Conservation (phyloP, 805 yeast species). For the Saccharomycopsis javanensis region DNA sequence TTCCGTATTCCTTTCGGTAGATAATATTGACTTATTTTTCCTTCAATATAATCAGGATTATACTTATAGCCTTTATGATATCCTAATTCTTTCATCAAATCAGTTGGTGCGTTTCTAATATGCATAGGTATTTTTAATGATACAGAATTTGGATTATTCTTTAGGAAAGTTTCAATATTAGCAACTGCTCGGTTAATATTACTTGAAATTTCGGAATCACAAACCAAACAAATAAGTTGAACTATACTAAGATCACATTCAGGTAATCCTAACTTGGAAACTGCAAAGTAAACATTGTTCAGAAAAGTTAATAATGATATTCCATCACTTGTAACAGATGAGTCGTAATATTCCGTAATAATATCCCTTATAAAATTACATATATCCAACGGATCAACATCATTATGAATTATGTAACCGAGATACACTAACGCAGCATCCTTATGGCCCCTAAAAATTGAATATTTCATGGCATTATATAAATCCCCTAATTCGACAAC, state of each 20-base stretch:
- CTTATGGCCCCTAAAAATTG: conserved; percentile 78
- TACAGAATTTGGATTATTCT: conserved; percentile 15
- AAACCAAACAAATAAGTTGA: conserved; percentile 83
- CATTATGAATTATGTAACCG: conserved; percentile 80
- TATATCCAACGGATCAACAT: conserved; percentile 85
- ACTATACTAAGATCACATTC: conserved; percentile 87
- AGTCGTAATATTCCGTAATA: conserved; percentile 75
- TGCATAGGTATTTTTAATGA: conserved; percentile 49
- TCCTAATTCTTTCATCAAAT: conserved; percentile 79
- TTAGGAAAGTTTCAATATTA: conserved; percentile 20
- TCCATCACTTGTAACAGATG: conserved; percentile 60
- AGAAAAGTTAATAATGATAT: conserved; percentile 88
- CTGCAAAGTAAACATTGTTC: conserved; percentile 73
- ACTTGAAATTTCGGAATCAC: conserved; percentile 71
- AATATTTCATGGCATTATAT: conserved; percentile 87
- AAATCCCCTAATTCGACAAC: conserved; percentile 2
- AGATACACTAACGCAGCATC: conserved; percentile 86
- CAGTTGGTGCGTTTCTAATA: conserved; percentile 90
- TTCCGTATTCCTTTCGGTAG: conserved; percentile 51
- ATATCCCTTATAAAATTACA: conserved; percentile 93
- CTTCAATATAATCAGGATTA: conserved; percentile 70
- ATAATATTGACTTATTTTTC: conserved; percentile 64
- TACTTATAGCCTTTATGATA: conserved; percentile 81
- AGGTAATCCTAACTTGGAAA: conserved; percentile 88
- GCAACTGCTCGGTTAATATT: conserved; percentile 49